phyloP scores from a whole-genome alignment of 148 eudicot genomes.

The Amaranthus hypochondriacus region DNA sequence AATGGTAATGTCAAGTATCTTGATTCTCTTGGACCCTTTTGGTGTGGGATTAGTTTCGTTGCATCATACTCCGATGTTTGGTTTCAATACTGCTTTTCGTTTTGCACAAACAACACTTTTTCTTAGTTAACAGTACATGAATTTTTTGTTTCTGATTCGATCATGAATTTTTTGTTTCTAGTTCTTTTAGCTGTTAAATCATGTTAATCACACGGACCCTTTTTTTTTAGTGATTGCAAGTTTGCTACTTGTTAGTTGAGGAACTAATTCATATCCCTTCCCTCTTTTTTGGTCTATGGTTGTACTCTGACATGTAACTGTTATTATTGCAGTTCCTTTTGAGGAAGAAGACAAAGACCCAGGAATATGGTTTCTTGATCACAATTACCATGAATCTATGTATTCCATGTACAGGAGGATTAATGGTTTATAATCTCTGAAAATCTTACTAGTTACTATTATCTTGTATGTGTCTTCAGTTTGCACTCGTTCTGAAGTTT shows the following conservation, averaged over 20 bases:
- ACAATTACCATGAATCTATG: slow-evolving; percentile 95
- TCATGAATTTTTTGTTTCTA: too few relatives aligned
- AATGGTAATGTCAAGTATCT: too few relatives aligned
- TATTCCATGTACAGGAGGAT: slow-evolving; percentile 92
- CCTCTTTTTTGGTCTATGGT: too few relatives aligned
- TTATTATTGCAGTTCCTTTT: slow-evolving; percentile 64
- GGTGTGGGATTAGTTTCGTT: background rate
- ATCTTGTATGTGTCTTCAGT: background rate
- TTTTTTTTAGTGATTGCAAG: background rate
- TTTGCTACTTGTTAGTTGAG: background rate
- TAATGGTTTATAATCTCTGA: slow-evolving; percentile 45
- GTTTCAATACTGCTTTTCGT: too few relatives aligned
- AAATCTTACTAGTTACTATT: background rate
- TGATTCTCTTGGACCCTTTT: background rate
- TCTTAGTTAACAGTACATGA: too few relatives aligned
- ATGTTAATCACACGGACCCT: too few relatives aligned
- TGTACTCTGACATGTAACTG: background rate
- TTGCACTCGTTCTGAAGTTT: slow-evolving; percentile 6
- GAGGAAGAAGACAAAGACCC: slow-evolving; percentile 96
- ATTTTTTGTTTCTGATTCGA: too few relatives aligned
- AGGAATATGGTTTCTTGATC: slow-evolving; percentile 99
- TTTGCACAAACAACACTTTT: too few relatives aligned
- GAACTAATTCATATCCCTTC: background rate
- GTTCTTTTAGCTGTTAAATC: background rate
- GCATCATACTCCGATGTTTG: too few relatives aligned